Evolutionary conservation across 164 flowering plant genomes (phyloP), one percentile per base, ranked within the genome.

Genomic region (Aristolochia fimbriata): DNA sequence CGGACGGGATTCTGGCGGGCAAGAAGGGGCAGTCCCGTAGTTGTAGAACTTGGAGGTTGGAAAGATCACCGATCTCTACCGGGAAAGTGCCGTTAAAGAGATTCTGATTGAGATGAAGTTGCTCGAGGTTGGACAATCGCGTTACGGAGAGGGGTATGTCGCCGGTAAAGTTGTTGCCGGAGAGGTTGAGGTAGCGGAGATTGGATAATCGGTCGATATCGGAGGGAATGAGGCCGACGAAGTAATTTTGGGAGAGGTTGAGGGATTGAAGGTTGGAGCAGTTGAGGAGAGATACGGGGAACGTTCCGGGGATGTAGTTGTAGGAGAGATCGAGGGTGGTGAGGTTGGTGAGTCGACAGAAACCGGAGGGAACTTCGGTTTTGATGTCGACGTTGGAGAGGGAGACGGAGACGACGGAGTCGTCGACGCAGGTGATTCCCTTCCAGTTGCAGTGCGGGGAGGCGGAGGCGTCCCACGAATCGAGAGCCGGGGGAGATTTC

Each of bases 161-260:
- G 14, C 93, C 92, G 31, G 87, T 48, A 78, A 88, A 85, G 63
- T 84, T 83, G 71, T 91, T 91, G 1, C 37, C 81, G 1, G 67
- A 56, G 20, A 92, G 68, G 65, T 75, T 61, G 13, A 91, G 64
- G 54, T 45, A 62, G 31, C 15, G 64, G 22, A 91, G 84, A 9
- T 16, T 30, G 0, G 62, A 17, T 12, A 92, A 54, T 15, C 69
- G 69, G 69, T 78, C 63, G n/a, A 91, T 71, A 21, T 80, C 83
- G 8, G 47, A 51, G 4, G 98, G 98, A 17, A 91, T 65, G 0
- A 47, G 56, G 10, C 96, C 95, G 15, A 69, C 75, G 45, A 91
- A 78, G 48, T 45, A 65, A 69, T 91, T 91, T 56, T 75, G 76
- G 0, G 88, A 81, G 27, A 91, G 78, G 69, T 84, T 79, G 0